These are phyloP conservation scores for Litchi chinensis DNA, from an alignment of 345 rosid genomes.

Conservation along the genomic window DNA sequence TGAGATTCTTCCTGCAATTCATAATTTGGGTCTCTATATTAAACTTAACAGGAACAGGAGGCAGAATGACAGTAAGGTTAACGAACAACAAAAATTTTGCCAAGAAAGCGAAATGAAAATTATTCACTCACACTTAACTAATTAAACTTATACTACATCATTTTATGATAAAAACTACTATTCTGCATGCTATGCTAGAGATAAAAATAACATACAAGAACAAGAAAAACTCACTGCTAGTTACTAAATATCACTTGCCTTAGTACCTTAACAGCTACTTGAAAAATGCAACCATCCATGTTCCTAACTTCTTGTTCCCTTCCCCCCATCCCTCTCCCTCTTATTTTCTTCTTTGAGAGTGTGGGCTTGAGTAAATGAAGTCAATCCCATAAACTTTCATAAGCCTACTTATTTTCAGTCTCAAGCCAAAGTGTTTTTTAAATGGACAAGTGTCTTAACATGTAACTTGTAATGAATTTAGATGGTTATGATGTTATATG, in stretches of 20 bases:
- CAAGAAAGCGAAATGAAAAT: too few relatives aligned
- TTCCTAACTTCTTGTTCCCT: too few relatives aligned
- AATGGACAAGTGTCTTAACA: not conserved
- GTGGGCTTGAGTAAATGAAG: not conserved
- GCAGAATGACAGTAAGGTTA: not conserved
- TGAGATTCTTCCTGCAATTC: constrained; percentile 89
- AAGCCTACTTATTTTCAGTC: not conserved
- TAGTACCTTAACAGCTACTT: too few relatives aligned
- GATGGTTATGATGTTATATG: not conserved
- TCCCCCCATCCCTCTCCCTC: too few relatives aligned
- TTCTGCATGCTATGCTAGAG: too few relatives aligned
- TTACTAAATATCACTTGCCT: too few relatives aligned
- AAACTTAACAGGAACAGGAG: not conserved
- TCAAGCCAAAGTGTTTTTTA: not conserved
- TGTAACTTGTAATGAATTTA: not conserved
- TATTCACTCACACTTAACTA: not conserved
- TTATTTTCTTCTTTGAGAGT: not conserved
- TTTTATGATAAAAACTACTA: not conserved
- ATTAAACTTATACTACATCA: too few relatives aligned
- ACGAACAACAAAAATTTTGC: too few relatives aligned
- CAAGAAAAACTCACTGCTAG: not conserved
- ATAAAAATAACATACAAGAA: not conserved
- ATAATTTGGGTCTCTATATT: not conserved
- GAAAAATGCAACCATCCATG: too few relatives aligned
- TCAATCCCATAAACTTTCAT: not conserved